These are phyloP conservation scores for Yamadazyma trypodendri DNA, from an alignment of 1,139 yeast species.

Conservation along the genomic window DNA sequence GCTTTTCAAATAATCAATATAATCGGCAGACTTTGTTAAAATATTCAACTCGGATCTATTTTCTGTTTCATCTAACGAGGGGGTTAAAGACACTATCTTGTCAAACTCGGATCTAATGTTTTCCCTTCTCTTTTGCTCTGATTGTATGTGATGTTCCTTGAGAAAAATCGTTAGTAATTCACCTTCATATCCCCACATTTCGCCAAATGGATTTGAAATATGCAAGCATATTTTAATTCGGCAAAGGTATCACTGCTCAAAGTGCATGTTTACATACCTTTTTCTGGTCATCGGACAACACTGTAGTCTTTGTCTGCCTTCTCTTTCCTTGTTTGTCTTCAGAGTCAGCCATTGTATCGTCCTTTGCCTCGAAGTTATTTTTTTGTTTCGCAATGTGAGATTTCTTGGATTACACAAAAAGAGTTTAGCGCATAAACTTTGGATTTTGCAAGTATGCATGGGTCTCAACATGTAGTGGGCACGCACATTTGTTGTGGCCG, in stretches of 20 bases:
- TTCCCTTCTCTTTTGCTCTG: constrained; percentile 49
- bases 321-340: constrained; percentile 12
- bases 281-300: constrained; percentile 45
- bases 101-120: constrained; percentile 49
- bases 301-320: constrained; percentile 27
- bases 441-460: not conserved
- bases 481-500: no score
- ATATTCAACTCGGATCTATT: constrained; percentile 47
- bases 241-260: not conserved
- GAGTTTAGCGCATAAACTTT: constrained; percentile 1
- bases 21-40: constrained; percentile 47
- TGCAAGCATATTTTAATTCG: no score
- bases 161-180: constrained; percentile 12
- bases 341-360: not conserved
- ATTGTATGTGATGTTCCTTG: constrained; percentile 54
- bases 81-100: constrained; percentile 42
- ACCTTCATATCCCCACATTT: constrained; percentile 7
- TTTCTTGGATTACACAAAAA: constrained; percentile 1
- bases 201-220: not conserved
- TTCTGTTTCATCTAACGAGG: constrained; percentile 41
- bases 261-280: constrained; percentile 30
- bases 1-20: constrained; percentile 39
- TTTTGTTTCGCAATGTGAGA: not conserved
- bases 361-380: not conserved
- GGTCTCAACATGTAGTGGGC: no score